Evolutionary conservation across 164 flowering plant genomes (phyloP), one percentile per base, ranked within the genome.

Genomic region (Euptelea pleiosperma): DNA sequence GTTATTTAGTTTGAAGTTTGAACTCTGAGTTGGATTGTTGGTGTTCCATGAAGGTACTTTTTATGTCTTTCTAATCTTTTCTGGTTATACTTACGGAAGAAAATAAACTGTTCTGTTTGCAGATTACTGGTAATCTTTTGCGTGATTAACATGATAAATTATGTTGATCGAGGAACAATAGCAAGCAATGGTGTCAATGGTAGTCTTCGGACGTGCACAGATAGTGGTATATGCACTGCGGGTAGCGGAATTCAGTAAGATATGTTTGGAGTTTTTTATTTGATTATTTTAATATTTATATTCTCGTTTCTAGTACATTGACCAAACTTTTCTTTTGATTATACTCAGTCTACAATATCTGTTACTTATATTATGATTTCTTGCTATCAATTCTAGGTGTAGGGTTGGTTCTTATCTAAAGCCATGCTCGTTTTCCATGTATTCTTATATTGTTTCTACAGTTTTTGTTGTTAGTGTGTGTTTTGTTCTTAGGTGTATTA

Each of bases 181-280:
- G 99, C 99, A 30, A 90, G 99, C 74, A 93, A 90, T 73, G 99
- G 99, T 70, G 97, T 93, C 6, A 93, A 93, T 71, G 98, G 98
- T 28, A 82, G 78, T 63, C 75, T 55, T 2, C 37, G 62, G 59
- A 83, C 79, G 34, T 93, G 97, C 73, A 65, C 83, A 7, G 68
- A 69, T 10, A 72, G 75, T 67, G 96, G 90, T 43, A 66, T 56
- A 58, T 93, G 98, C 74, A 76, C 82, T 28, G 46, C 77, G 31
- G 98, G 96, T 41, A 80, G 64, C 44, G 97, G 97, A 70, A 89
- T 93, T 78, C 98, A 93, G 96, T 92, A 80, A 85, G 92, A 47
- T 12, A 55, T 52, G 25, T 59, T 61, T 40, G 48, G 28, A 33
- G 31, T 40, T 36, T 51, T 57, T 57, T 47, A 29, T 40, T 56